Conservation (phyloP, 768 basidiomycete genomes). For the Pisolithus microcarpus region DNA sequence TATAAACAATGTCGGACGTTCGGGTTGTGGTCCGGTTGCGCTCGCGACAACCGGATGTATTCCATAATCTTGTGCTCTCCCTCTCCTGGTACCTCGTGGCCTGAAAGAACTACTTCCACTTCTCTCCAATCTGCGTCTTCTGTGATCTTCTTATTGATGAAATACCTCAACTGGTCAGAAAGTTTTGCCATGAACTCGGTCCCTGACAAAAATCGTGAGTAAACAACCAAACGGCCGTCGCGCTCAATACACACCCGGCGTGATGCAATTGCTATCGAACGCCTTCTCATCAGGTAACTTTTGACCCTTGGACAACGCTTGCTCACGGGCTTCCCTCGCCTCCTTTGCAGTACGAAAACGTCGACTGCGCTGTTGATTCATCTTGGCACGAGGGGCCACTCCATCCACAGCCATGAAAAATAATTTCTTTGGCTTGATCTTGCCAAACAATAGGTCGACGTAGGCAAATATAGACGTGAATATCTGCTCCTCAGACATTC, state of each 20-base stretch:
- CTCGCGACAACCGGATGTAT: constrained; percentile 90
- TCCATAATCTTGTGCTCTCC: constrained; percentile 99
- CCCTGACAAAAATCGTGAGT: constrained; percentile 36
- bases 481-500: constrained; percentile 94
- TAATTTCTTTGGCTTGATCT: constrained; percentile 95
- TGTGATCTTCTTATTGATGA: constrained; percentile 95
- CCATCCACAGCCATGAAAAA: constrained; percentile 99
- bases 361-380: constrained; percentile 96
- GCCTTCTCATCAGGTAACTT: constrained; percentile 88
- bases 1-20: constrained; percentile 97
- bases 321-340: constrained; percentile 77
- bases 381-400: constrained; percentile 95
- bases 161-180: constrained; percentile 91
- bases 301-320: constrained; percentile 85
- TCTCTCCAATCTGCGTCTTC: constrained; percentile 95
- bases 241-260: constrained; percentile 63
- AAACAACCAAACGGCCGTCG: background rate
- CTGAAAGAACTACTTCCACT: constrained; percentile 88
- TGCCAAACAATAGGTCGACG: constrained; percentile 92
- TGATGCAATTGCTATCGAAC: constrained; percentile 98
- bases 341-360: constrained; percentile 94
- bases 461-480: constrained; percentile 96
- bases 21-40: constrained; percentile 93
- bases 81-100: constrained; percentile 97
- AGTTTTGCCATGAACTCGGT: constrained; percentile 93